Evolutionary conservation across 2,329 filamentous ascomycete species (phyloP).

Genomic region (Grosmannia clavigera): DNA sequence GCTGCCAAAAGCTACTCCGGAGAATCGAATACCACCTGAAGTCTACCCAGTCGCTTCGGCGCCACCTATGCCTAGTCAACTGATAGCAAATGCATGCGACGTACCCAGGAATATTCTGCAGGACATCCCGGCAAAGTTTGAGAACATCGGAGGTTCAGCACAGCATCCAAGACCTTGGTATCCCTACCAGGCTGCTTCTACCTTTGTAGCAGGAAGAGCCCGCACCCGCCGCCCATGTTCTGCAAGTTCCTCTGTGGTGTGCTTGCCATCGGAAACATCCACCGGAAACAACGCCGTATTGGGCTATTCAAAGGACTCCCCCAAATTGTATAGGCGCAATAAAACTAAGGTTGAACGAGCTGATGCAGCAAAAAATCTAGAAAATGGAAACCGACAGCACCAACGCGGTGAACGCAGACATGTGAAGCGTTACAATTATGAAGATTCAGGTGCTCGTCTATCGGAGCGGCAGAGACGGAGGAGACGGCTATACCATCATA

Average conservation of each 20-base stretch:
- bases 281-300: background rate
- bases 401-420: background rate
- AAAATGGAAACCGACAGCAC: background rate
- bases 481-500: background rate
- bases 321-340: background rate
- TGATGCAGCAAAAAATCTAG: background rate
- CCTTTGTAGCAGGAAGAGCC: background rate
- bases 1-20: background rate
- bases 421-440: background rate
- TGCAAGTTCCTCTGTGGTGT: background rate
- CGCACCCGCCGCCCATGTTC: background rate
- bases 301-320: background rate
- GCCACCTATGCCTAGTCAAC: background rate
- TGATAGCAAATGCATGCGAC: background rate
- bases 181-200: background rate
- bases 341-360: background rate
- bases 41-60: background rate
- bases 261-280: constrained; percentile 9
- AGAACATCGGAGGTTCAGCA: background rate
- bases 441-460: background rate
- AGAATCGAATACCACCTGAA: background rate
- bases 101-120: background rate
- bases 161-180: background rate
- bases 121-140: background rate
- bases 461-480: background rate